Evolutionary conservation across 2,329 filamentous ascomycete genomes (phyloP).

Genomic region (Cercospora sp.): DNA sequence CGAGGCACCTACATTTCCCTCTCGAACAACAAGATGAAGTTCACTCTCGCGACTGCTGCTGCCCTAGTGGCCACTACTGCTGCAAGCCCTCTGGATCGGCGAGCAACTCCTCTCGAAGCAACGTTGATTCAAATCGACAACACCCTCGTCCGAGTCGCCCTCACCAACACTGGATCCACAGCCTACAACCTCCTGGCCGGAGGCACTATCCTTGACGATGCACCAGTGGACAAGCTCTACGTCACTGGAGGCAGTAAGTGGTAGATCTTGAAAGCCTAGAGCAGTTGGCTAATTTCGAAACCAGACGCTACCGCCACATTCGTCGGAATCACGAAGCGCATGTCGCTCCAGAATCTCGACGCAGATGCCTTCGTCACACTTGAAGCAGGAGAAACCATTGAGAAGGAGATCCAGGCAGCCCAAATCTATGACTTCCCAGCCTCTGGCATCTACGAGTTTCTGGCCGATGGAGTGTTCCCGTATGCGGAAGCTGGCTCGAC

Average conservation of each 20-base stretch:
- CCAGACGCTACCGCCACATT: background rate
- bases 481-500: background rate
- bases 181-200: background rate
- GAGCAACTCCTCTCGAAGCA: constrained; percentile 1
- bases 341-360: background rate
- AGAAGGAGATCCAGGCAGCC: background rate
- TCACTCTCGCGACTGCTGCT: background rate
- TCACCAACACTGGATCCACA: background rate
- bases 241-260: background rate
- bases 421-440: background rate
- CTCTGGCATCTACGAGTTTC: background rate
- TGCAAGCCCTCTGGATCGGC: background rate
- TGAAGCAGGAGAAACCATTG: background rate
- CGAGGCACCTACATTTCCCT: background rate
- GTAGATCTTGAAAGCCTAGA: background rate
- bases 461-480: background rate
- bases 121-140: constrained; percentile 1
- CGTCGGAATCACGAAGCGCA: background rate
- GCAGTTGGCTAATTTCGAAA: background rate
- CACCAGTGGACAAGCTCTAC: constrained; percentile 3
- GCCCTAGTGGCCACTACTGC: background rate
- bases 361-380: background rate
- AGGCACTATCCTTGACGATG: background rate
- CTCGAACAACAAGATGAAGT: background rate
- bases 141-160: background rate